A percentile compares a stretch with the other conserved stretches of the same genome.
Evolutionary conservation across 306 rosid genomes (phyloP).

Genomic region (Lathyrus tuberosus): DNA sequence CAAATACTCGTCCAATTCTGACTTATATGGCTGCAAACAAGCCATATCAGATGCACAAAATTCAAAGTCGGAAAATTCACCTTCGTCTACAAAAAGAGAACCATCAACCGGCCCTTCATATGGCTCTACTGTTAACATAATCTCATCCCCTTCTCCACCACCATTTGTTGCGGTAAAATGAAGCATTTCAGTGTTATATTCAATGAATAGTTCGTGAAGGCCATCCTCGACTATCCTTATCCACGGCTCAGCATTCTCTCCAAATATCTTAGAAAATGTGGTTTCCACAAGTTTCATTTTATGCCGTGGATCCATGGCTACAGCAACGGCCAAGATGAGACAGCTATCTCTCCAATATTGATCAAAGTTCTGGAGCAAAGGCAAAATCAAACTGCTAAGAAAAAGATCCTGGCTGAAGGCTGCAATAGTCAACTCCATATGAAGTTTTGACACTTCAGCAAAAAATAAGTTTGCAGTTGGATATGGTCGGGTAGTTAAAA

Average conservation of each 20-base stretch:
- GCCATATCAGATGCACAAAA: slow-evolving; percentile 66
- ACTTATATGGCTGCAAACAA: slow-evolving; percentile 57
- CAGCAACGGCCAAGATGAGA: slow-evolving; percentile 75
- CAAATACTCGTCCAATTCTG: slow-evolving; percentile 86
- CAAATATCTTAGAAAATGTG: slow-evolving; percentile 64
- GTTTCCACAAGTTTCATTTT: slow-evolving; percentile 78
- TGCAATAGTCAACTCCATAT: slow-evolving; percentile 61
- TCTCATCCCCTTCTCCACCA: slow-evolving; percentile 35
- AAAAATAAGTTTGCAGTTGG: slow-evolving; percentile 81
- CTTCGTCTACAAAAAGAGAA: slow-evolving; percentile 50
- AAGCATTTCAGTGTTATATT: slow-evolving; percentile 61
- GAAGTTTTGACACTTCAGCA: slow-evolving; percentile 69
- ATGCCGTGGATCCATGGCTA: slow-evolving; percentile 85
- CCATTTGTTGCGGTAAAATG: slow-evolving; percentile 50
- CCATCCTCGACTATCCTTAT: slow-evolving; percentile 67
- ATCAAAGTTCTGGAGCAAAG: slow-evolving; percentile 73
- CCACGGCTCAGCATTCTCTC: slow-evolving; percentile 76
- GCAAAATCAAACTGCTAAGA: slow-evolving; percentile 59
- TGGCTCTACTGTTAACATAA: slow-evolving; percentile 51
- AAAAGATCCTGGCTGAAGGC: slow-evolving; percentile 74
- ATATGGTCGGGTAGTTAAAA: slow-evolving; percentile 54
- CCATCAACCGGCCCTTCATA: slow-evolving; percentile 58
- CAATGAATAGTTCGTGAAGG: slow-evolving; percentile 73
- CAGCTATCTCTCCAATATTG: slow-evolving; percentile 84
- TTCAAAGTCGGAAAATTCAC: slow-evolving; percentile 73